Conservation (phyloP, 2,329 filamentous ascomycete species). For the Magnaporthiopsis incrustans region DNA sequence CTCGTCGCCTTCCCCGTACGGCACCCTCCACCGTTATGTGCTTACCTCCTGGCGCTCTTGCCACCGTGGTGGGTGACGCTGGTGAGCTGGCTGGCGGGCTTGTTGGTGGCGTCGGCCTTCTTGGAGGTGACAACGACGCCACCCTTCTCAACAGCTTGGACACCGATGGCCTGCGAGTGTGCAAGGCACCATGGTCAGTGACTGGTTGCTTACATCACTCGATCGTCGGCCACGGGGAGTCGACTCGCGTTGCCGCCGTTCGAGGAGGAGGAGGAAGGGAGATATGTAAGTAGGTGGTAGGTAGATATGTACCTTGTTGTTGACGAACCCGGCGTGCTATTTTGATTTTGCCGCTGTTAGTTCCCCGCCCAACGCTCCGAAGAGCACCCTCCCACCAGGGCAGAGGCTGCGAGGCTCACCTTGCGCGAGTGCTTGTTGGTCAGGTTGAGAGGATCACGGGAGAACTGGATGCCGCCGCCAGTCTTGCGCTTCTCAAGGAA, state of each 20-base stretch:
- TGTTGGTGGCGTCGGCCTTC: slow-evolving; percentile 64
- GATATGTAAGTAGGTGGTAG: not conserved
- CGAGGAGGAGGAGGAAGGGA: not conserved
- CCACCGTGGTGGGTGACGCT: slow-evolving; percentile 62
- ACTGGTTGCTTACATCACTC: slow-evolving; percentile 10
- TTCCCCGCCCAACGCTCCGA: not conserved
- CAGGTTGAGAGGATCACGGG: slow-evolving; percentile 89
- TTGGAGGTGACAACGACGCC: slow-evolving; percentile 78
- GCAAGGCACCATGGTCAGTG: slow-evolving; percentile 11
- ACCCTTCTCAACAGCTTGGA: slow-evolving; percentile 68
- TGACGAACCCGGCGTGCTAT: slow-evolving; percentile 86
- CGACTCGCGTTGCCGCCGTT: slow-evolving; percentile 8
- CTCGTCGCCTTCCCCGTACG: not conserved
- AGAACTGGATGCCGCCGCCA: slow-evolving; percentile 79
- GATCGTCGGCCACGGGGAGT: slow-evolving; percentile 13
- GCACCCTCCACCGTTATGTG: slow-evolving; percentile 15
- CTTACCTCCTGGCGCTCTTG: slow-evolving; percentile 73
- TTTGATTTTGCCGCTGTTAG: slow-evolving; percentile 1
- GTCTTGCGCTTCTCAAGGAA: slow-evolving; percentile 85
- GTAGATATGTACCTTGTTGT: slow-evolving; percentile 67
- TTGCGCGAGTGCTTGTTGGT: slow-evolving; percentile 87
- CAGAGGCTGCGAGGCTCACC: slow-evolving; percentile 37
- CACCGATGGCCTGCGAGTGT: slow-evolving; percentile 64
- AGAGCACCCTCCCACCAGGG: not conserved
- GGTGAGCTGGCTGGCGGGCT: slow-evolving; percentile 61